phyloP scores from a whole-genome alignment of 192 early-diverging fungal genomes.

The Spinellus fusiger region DNA sequence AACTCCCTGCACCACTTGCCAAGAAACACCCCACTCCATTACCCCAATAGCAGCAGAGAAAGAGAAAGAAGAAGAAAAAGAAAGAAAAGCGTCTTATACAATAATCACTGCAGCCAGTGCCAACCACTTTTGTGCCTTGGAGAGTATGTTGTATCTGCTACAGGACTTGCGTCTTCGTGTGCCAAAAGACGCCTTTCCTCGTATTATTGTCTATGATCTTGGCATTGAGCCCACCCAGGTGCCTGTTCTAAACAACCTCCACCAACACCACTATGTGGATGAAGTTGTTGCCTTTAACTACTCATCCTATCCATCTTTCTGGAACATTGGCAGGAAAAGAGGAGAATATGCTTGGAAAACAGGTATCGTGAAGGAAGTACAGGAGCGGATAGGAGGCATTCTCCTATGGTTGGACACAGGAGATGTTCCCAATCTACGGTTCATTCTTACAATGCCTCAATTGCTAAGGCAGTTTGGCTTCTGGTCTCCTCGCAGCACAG shows the following conservation, averaged over 20 bases:
- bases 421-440: constrained; percentile 35
- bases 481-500: constrained; percentile 40
- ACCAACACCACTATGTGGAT: constrained; percentile 32
- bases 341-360: constrained; percentile 53
- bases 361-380: constrained; percentile 42
- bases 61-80: not conserved
- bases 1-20: too few species aligned
- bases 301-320: constrained; percentile 36
- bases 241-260: constrained; percentile 23
- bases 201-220: constrained; percentile 39
- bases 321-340: constrained; percentile 30
- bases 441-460: constrained; percentile 13
- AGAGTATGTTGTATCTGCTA: constrained; percentile 35
- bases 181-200: constrained; percentile 25
- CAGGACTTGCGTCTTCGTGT: constrained; percentile 31
- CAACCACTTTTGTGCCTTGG: constrained; percentile 49
- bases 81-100: constrained; percentile 24
- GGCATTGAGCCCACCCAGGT: constrained; percentile 32
- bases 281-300: constrained; percentile 39
- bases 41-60: not conserved
- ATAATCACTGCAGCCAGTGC: constrained; percentile 41
- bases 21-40: too few species aligned
- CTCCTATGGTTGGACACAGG: constrained; percentile 44
- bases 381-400: constrained; percentile 33
- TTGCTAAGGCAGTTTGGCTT: constrained; percentile 32